Conservation (phyloP, 2,329 filamentous ascomycete genomes). For the Incumbomyces delicatus region DNA sequence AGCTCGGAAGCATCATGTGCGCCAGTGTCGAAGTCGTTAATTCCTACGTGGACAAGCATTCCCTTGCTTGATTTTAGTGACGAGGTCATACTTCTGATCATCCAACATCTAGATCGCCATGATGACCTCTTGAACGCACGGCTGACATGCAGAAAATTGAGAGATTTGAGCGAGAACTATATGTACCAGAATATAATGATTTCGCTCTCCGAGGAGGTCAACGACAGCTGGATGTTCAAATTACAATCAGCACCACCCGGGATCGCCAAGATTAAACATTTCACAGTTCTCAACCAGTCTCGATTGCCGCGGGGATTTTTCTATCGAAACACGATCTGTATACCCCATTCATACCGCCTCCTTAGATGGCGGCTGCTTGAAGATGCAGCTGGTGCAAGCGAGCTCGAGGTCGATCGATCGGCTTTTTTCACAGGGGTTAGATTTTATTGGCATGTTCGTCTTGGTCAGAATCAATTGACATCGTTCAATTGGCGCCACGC, state of each 20-base stretch:
- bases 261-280: background rate
- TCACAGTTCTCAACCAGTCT: slow-evolving; percentile 1
- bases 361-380: background rate
- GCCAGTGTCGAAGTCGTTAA: background rate
- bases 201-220: background rate
- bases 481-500: slow-evolving; percentile 5
- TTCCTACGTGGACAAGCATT: background rate
- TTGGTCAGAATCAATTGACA: background rate
- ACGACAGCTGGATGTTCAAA: background rate
- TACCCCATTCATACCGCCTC: background rate
- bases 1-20: no score
- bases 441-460: slow-evolving; percentile 1
- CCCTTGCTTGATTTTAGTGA: background rate
- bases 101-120: background rate
- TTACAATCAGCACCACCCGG: background rate
- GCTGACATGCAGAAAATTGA: slow-evolving; percentile 2
- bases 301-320: background rate
- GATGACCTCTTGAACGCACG: background rate
- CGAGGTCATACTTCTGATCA: slow-evolving; percentile 2
- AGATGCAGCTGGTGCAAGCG: background rate
- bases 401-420: background rate
- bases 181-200: background rate
- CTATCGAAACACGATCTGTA: background rate
- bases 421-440: background rate
- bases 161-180: background rate